These are phyloP conservation scores for Helianthus tuberosus DNA, from an alignment of 129 eudicot species.

Conservation along the genomic window DNA sequence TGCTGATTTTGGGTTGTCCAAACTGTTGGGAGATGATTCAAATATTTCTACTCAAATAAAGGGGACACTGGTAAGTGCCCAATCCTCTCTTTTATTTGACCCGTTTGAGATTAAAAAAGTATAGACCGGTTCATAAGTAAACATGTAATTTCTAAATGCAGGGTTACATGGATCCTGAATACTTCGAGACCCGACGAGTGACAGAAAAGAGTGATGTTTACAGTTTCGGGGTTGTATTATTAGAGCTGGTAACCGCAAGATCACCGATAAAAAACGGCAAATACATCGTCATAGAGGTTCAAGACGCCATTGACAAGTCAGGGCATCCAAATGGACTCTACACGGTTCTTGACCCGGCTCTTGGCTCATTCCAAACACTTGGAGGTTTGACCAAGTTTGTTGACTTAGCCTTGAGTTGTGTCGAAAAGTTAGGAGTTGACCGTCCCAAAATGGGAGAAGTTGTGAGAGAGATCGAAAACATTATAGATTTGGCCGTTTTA, in stretches of 20 bases:
- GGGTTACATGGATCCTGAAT: slow-evolving; percentile 99
- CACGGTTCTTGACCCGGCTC: slow-evolving; percentile 53
- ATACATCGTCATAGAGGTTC: slow-evolving; percentile 59
- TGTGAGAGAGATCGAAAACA: slow-evolving; percentile 74
- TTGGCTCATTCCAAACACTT: slow-evolving; percentile 46
- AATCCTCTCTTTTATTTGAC: background rate
- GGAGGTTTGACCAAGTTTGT: slow-evolving; percentile 59
- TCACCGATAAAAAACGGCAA: slow-evolving; percentile 70
- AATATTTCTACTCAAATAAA: slow-evolving; percentile 83
- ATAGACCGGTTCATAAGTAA: background rate
- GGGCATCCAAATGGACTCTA: slow-evolving; percentile 36
- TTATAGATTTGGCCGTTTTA: slow-evolving; percentile 44
- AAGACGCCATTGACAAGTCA: slow-evolving; percentile 33
- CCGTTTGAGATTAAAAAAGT: background rate
- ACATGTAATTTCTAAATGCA: slow-evolving; percentile 21
- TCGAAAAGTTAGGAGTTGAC: slow-evolving; percentile 44
- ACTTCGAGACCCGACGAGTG: slow-evolving; percentile 68
- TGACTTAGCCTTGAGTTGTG: slow-evolving; percentile 75
- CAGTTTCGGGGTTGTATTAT: slow-evolving; percentile 81
- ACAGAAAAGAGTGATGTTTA: slow-evolving; percentile 91
- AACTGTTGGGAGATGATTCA: slow-evolving; percentile 53
- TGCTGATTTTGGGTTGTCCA: slow-evolving; percentile 91
- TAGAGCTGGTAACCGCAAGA: slow-evolving; percentile 71
- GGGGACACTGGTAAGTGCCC: slow-evolving; percentile 72
- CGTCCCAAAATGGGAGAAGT: slow-evolving; percentile 89